Conservation (phyloP, 306 rosid genomes). For the Vigna mungo region DNA sequence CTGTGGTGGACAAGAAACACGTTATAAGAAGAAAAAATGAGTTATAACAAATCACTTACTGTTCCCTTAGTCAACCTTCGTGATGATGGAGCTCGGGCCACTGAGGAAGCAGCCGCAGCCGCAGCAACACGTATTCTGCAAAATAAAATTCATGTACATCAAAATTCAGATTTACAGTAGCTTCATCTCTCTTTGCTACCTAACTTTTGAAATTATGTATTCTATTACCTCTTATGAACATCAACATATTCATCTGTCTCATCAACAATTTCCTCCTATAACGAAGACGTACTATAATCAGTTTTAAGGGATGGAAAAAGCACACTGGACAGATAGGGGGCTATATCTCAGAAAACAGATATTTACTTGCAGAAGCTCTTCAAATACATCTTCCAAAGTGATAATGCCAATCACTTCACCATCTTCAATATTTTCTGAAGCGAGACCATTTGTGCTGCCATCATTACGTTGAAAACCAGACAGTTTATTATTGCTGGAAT, state of each 20-base stretch:
- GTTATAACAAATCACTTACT: conserved; percentile 50
- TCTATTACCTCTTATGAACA: conserved; percentile 86
- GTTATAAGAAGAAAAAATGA: conserved; percentile 26
- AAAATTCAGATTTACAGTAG: conserved; percentile 36
- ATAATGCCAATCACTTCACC: conserved; percentile 97
- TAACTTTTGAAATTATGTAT: conserved; percentile 28
- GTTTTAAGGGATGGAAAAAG: neutral
- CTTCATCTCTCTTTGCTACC: conserved; percentile 10
- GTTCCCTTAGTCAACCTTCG: conserved; percentile 81
- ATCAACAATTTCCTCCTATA: conserved; percentile 97
- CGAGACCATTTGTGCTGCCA: conserved; percentile 48
- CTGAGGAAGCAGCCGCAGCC: conserved; percentile 97
- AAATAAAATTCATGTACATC: conserved; percentile 30
- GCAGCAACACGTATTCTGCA: conserved; percentile 98
- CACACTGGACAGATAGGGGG: neutral
- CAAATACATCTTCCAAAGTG: conserved; percentile 98
- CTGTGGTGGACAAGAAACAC: conserved; percentile 16
- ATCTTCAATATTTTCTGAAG: conserved; percentile 76
- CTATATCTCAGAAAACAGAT: conserved; percentile 33
- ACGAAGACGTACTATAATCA: conserved; percentile 32
- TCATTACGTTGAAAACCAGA: conserved; percentile 48
- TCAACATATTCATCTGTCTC: conserved; percentile 99
- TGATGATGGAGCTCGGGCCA: conserved; percentile 89
- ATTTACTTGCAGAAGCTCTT: conserved; percentile 94
- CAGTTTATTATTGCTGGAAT: conserved; percentile 45